phyloP scores from a whole-genome alignment of 768 basidiomycete genomes.

The Psilocybe azurescens region DNA sequence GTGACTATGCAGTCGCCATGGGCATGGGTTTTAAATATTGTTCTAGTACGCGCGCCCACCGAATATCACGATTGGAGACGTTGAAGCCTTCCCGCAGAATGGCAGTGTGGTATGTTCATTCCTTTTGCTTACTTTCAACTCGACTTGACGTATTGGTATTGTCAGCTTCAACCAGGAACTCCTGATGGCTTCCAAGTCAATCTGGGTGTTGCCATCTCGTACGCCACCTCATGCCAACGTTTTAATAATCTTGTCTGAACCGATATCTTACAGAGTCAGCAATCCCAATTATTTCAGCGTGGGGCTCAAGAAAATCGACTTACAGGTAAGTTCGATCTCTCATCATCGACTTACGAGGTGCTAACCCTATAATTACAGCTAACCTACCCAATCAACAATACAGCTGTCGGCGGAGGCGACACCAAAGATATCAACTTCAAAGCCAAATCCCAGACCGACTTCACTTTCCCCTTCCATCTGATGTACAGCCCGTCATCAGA shows the following conservation, averaged over 20 bases:
- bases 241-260: background rate
- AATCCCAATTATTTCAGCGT: conserved; percentile 87
- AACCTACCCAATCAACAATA: conserved; percentile 76
- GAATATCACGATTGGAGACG: conserved; percentile 59
- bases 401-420: conserved; percentile 68
- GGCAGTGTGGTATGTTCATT: conserved; percentile 50
- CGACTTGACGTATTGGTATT: background rate
- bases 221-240: conserved; percentile 26
- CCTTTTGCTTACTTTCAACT: background rate
- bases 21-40: conserved; percentile 1
- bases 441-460: conserved; percentile 60
- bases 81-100: conserved; percentile 41
- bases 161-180: conserved; percentile 26
- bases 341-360: background rate
- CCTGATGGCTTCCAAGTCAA: conserved; percentile 57
- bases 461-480: conserved; percentile 79
- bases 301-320: conserved; percentile 65
- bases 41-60: conserved; percentile 81
- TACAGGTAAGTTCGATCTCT: conserved; percentile 45
- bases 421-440: conserved; percentile 51
- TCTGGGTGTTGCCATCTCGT: conserved; percentile 73
- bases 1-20: background rate
- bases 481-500: conserved; percentile 61
- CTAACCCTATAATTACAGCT: conserved; percentile 47
- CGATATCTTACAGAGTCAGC: conserved; percentile 54